Base-by-base conservation (phyloP, 2,329 filamentous ascomycete genomes). In the Thielaviopsis punctulata region DNA sequence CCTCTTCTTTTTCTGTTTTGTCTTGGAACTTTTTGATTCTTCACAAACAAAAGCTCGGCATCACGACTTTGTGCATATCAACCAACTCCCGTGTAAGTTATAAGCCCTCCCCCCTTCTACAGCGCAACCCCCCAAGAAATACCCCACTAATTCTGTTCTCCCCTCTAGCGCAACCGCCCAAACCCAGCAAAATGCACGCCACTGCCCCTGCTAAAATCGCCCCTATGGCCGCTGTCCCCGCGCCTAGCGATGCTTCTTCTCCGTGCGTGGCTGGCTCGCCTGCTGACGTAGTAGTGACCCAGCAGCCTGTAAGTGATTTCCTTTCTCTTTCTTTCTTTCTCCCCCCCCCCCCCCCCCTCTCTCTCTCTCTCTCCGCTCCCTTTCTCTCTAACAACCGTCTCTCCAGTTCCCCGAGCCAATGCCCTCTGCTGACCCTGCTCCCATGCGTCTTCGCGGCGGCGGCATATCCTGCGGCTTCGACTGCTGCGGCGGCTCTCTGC, bases 401-500 rank as follows among this genome's bases (percentile, higher is more conserved):
- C 27, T 15, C 30, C 45, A 60, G 60, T 24, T 55, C n/a, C 24
- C 51, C 36, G 60, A 62, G 43, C 60, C 57, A 15, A 57, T 58
- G 45, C 59, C 60, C 4, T 49, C 60, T 54, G 49, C 49, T 1
- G 47, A 47, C 8, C 45, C 53, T n/a, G 33, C 41, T 12, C 12
- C 24, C 33, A 48, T 55, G 45, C 51, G 49, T 23, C 52, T 64
- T 3, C 61, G 62, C 10, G 62, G 62, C 19, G 61, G 62, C 5
- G 60, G 61, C 24, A 25, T 62, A 10, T 57, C 53, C 27, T 52
- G 59, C 8, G 62, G 61, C 22, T 63, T 56, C 43, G 59, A 61
- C 36, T 64, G 61, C 57, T 64, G 62, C 45, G 44, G 56, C 23
- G 62, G 62, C 13, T 56, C 58, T 22, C 62, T 62, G 49, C 59